Base-by-base conservation (phyloP, 2,329 filamentous ascomycete species). In the Tolypocladium tundrense region DNA sequence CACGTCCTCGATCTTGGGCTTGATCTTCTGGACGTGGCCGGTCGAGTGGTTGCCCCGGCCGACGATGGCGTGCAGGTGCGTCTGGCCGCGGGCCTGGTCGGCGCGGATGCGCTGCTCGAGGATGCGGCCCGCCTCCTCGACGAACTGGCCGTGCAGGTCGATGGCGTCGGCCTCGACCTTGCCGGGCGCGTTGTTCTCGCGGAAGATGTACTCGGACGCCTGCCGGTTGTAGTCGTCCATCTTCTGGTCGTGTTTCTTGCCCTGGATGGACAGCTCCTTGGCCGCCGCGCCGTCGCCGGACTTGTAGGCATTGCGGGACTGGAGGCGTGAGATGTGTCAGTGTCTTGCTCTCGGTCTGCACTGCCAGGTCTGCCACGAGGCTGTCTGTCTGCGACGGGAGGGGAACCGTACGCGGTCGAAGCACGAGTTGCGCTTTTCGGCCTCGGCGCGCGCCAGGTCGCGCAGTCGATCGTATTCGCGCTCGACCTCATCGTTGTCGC, bases 71-170 rank as follows among this genome's bases (percentile, higher is more conserved):
- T 96, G 91, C 58, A 99, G 77, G 75, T 96, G 90, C 24, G 78
- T 84, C 75, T 96, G 88, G 0, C 90, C 90, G 41, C 84, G 81
- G 56, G 81, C 72, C 69, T 85, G 84, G 59, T 91, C 91, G 64
- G 89, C 86, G 64, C 84, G 83, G 68, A 99, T 96, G 64, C 94
- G 82, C 73, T 90, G 80, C 75, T 93, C 90, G 27, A 97, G 78
- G 58, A 97, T 94, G 62, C 90, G 84, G 77, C 96, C 91, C 6
- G 94, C 94, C 77, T 97, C 94, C 70, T 96, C 90, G 59, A 96
- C 92, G 67, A 88, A 97, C 69, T 95, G 88, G 3, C 94, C 94
- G 72, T 99, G 94, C 53, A 99, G 79, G 74, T 99, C 94, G 66
- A 99, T 92, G 10, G 88, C 91, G 73, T 97, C 93, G 45, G 79